Percentiles rank a stretch among this genome's conserved stretches.
Evolutionary conservation across 2,329 filamentous ascomycete species (phyloP).

Genomic region (Trichoderma hamatum): DNA sequence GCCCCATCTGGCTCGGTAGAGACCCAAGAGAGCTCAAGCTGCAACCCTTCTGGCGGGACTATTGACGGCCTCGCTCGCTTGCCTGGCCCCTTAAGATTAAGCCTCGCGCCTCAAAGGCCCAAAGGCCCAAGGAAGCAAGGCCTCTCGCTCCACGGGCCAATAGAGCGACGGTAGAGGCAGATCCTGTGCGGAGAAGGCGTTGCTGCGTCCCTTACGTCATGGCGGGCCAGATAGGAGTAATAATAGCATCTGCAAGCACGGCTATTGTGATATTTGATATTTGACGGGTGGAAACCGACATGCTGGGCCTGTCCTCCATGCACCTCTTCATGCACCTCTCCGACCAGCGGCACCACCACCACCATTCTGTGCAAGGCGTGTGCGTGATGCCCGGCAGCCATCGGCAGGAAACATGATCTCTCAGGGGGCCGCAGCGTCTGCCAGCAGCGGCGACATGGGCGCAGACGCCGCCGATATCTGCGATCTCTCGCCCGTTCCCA

Average conservation of each 20-base stretch:
- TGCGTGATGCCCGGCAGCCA: conserved; percentile 9
- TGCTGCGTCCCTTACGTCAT: conserved; percentile 21
- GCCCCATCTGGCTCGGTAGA: conserved; percentile 6
- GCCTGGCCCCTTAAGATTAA: background rate
- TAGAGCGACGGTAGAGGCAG: background rate
- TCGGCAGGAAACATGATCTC: conserved; percentile 5
- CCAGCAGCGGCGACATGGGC: background rate
- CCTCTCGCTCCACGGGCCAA: background rate
- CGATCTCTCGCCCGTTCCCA: conserved; percentile 36
- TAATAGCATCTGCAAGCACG: background rate
- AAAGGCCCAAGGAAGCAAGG: background rate
- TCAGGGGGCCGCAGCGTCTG: background rate
- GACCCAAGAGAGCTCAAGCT: background rate
- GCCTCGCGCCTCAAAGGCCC: background rate
- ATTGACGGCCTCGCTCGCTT: background rate
- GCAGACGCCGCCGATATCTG: background rate
- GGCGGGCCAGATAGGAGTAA: background rate
- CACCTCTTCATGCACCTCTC: conserved; percentile 5
- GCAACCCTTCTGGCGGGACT: background rate
- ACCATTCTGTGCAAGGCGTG: conserved; percentile 8
- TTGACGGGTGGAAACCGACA: background rate
- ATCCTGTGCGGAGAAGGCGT: conserved; percentile 5
- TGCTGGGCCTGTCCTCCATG: background rate
- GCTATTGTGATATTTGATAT: conserved; percentile 17
- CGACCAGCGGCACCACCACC: background rate